Evolutionary conservation across 495 filamentous ascomycete genomes (phyloP), one percentile per base, ranked within the genome.

Genomic region (Elasticomyces elasticus): DNA sequence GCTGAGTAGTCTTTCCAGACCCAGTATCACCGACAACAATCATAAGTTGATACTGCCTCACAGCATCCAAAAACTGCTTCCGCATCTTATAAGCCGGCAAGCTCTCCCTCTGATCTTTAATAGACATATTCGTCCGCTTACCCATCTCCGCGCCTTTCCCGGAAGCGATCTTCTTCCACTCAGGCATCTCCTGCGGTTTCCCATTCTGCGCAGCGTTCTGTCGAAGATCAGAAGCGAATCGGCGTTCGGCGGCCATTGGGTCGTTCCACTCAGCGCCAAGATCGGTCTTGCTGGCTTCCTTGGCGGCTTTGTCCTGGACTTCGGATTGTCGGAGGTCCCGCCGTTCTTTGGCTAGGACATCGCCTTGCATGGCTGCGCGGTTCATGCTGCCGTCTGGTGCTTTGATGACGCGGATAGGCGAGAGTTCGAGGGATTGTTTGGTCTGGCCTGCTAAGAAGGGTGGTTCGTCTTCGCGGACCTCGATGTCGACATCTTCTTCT

Each of bases 11-110:
- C 66, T 99, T 99, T 53, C 94, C 94, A 4, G 88, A 94, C 23
- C 94, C 94, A 56, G 94, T 99, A 65, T 97, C 92, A 55, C 94
- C 92, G 52, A 97, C 91, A 1, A 97, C 92, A 69, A 99, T 94
- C 57, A 99, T 65, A 37, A 97, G 73, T 61, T 96, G 94, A 67
- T 99, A 90, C 26, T 86, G 81, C 22, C 72, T 71, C 7, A 99
- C 86, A 24, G 92, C 92, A 62, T 95, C 83, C 42, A 97, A 81
- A 19, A 99, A 75, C 62, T 91, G 84, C 37, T 84, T 84, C 52
- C 90, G 79, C 67, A 97, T 94, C 57, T 87, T 90, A 69, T 72
- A 99, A 0, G 96, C 91, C 0, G 92, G 92, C 28, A 99, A 72
- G 24, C 80, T 87, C 58, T 95, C 89, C 49, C 92, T 77, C 65